These are phyloP conservation scores for Pyrenochaeta sp. DNA, from an alignment of 2,329 filamentous ascomycete genomes.

Conservation along the genomic window DNA sequence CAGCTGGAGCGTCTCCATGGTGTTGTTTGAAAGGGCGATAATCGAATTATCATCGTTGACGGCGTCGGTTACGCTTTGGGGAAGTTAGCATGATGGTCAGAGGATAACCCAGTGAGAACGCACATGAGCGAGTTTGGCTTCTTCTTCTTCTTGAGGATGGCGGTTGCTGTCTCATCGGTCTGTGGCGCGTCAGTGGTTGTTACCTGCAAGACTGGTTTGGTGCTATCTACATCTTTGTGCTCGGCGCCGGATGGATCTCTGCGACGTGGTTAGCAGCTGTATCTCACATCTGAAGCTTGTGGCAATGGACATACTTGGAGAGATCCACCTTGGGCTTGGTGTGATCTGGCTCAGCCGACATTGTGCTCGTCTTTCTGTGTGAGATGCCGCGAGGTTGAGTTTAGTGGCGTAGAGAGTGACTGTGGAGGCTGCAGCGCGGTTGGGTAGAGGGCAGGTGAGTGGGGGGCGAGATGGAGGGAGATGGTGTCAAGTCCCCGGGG, in stretches of 20 bases:
- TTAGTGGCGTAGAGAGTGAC: slow-evolving; percentile 13
- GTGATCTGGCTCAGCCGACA: slow-evolving; percentile 62
- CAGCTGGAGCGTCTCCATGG: slow-evolving; percentile 97
- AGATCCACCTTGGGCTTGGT: slow-evolving; percentile 60
- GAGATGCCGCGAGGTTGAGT: slow-evolving; percentile 21
- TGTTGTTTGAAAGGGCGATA: slow-evolving; percentile 96
- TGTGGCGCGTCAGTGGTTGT: slow-evolving; percentile 54
- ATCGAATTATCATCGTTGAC: slow-evolving; percentile 99
- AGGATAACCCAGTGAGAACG: slow-evolving; percentile 45
- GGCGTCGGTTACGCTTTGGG: slow-evolving; percentile 88
- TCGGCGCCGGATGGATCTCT: slow-evolving; percentile 92
- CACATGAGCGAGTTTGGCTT: slow-evolving; percentile 99
- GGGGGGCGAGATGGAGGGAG: slow-evolving; percentile 40
- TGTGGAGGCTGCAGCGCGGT: slow-evolving; percentile 25
- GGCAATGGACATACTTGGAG: slow-evolving; percentile 50
- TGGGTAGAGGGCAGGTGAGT: slow-evolving; percentile 25
- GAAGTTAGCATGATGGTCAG: slow-evolving; percentile 38
- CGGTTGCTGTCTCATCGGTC: slow-evolving; percentile 91
- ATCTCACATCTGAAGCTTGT: slow-evolving; percentile 11
- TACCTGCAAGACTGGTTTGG: slow-evolving; percentile 13
- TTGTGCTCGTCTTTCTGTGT: slow-evolving; percentile 37
- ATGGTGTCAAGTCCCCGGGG: slow-evolving; percentile 29
- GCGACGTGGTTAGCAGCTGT: slow-evolving; percentile 52
- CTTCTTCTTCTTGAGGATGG: slow-evolving; percentile 99
- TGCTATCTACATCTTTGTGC: slow-evolving; percentile 73